Conservation (phyloP, 1,284 basidiomycete genomes). For the Chondrostereum purpureum region DNA sequence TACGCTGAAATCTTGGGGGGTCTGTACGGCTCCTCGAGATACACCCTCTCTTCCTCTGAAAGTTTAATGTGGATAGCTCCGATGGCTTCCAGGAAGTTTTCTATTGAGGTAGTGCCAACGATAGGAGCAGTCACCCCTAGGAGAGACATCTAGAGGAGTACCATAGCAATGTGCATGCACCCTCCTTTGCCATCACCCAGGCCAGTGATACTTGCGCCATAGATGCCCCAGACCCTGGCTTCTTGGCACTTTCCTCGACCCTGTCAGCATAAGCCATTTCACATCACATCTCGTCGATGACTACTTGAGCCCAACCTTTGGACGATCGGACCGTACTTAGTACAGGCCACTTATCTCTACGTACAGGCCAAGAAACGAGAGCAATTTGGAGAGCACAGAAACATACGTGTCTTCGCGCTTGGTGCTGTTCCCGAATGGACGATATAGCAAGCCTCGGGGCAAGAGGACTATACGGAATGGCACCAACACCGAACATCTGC, state of each 20-base stretch:
- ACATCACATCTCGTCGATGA: neutral
- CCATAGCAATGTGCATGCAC: too few species aligned
- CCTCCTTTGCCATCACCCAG: neutral
- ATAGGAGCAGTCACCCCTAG: conserved; percentile 18
- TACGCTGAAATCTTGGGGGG: conserved; percentile 22
- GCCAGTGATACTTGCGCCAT: neutral
- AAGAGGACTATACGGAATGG: conserved; percentile 45
- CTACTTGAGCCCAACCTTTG: neutral
- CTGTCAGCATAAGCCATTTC: neutral
- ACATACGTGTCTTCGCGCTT: too few species aligned
- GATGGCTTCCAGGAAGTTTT: conserved; percentile 31
- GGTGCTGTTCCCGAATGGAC: conserved; percentile 32
- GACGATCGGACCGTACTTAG: neutral
- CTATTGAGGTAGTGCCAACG: neutral
- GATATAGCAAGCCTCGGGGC: conserved; percentile 41
- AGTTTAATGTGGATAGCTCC: conserved; percentile 31
- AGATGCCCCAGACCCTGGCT: neutral
- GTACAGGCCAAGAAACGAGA: too few species aligned
- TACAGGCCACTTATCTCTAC: too few species aligned
- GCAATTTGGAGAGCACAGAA: too few species aligned
- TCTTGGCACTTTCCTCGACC: neutral
- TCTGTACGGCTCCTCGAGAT: conserved; percentile 32
- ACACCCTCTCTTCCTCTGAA: conserved; percentile 15
- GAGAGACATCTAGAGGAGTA: too few species aligned
- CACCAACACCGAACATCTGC: conserved; percentile 31